Percentiles rank a stretch among this genome's conserved stretches.
Evolutionary conservation across 2,329 filamentous ascomycete genomes (phyloP).

Genomic region (Aureobasidium sp.): DNA sequence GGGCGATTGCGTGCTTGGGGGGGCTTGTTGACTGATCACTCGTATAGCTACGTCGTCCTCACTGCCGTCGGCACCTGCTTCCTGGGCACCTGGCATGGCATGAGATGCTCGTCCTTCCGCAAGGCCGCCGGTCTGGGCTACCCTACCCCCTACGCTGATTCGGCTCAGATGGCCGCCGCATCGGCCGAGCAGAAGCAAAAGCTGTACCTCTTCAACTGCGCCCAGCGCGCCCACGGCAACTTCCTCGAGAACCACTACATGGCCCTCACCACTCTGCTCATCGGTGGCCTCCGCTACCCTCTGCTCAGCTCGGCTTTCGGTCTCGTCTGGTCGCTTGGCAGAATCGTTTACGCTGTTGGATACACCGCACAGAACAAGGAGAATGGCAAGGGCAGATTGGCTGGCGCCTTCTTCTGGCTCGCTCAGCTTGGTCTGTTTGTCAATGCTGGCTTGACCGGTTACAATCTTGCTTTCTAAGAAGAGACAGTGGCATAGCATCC

Average conservation of each 20-base stretch:
- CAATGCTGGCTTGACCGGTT: constrained; percentile 25
- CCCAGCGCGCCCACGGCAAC: constrained; percentile 48
- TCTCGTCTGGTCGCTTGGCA: constrained; percentile 44
- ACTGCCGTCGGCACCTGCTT: constrained; percentile 49
- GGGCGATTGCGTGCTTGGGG: constrained; percentile 6
- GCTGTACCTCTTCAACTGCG: constrained; percentile 43
- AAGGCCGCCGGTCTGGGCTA: constrained; percentile 49
- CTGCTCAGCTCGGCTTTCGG: constrained; percentile 40
- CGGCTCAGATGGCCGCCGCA: constrained; percentile 44
- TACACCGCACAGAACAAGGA: constrained; percentile 36
- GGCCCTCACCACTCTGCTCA: constrained; percentile 45
- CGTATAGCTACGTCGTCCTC: constrained; percentile 47
- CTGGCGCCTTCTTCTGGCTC: constrained; percentile 29
- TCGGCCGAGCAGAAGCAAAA: constrained; percentile 33
- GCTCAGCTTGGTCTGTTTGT: constrained; percentile 27
- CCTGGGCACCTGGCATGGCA: constrained; percentile 46
- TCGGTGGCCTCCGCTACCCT: constrained; percentile 50
- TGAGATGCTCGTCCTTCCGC: constrained; percentile 41
- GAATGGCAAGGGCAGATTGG: constrained; percentile 39
- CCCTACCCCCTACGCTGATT: constrained; percentile 52
- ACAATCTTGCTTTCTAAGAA: constrained; percentile 21
- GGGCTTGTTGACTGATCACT: neutral
- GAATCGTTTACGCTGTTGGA: constrained; percentile 43
- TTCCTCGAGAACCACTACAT: constrained; percentile 52
- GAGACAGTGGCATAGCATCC: neutral